Evolutionary conservation across 1,139 yeast species (phyloP).

Genomic region (Sugiyamaella pinicola): DNA sequence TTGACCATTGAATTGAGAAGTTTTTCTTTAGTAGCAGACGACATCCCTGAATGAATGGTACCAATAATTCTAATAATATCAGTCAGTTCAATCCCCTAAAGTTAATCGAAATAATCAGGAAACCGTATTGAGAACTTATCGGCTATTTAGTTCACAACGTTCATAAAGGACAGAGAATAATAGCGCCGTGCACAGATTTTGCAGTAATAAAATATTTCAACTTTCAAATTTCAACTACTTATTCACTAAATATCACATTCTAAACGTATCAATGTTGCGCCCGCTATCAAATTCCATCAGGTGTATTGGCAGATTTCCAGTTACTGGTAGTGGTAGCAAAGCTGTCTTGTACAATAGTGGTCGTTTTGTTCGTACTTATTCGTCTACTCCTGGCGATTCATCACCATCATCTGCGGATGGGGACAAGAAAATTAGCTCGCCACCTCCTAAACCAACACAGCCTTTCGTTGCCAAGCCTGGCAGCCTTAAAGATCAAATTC

Average conservation of each 20-base stretch:
- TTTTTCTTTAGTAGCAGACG: slow-evolving; percentile 4
- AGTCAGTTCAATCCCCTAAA: background rate
- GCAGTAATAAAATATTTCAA: background rate
- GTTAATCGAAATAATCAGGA: too few relatives aligned
- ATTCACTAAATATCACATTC: background rate
- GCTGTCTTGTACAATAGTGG: background rate
- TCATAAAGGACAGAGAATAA: background rate
- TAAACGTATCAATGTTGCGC: background rate
- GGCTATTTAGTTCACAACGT: too few relatives aligned
- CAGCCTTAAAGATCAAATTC: slow-evolving; percentile 29
- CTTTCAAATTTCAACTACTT: background rate
- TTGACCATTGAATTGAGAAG: slow-evolving; percentile 16
- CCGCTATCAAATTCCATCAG: background rate
- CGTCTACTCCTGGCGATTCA: background rate
- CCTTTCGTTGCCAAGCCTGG: slow-evolving; percentile 18
- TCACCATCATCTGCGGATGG: background rate
- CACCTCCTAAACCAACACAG: slow-evolving; percentile 1
- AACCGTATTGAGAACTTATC: too few relatives aligned
- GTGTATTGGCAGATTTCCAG: background rate
- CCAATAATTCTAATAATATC: background rate
- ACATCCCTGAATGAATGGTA: background rate
- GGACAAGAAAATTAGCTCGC: background rate
- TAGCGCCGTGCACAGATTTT: slow-evolving; percentile 1
- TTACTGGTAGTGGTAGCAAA: background rate
- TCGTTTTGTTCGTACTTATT: background rate